Conservation (phyloP, 2,329 filamentous ascomycete species). For the Phyllosticta citribraziliensis region DNA sequence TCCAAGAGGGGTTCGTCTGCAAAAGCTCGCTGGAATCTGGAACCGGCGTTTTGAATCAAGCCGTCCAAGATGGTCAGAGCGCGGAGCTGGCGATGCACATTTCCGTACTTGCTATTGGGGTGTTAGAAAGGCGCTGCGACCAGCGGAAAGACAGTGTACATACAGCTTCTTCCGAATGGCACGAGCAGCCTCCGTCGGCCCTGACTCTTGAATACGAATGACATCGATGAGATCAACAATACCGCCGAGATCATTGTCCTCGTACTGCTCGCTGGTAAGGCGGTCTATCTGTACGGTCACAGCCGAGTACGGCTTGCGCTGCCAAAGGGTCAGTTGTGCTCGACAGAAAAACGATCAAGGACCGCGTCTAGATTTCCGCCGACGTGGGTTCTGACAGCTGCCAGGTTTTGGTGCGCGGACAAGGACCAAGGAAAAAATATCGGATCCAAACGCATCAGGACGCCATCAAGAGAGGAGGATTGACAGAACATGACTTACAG, state of each 20-base stretch:
- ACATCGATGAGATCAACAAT: conserved; percentile 93
- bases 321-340: conserved; percentile 1
- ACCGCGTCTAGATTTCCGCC: too few relatives aligned
- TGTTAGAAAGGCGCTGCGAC: not conserved
- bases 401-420: not conserved
- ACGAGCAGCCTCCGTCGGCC: conserved; percentile 79
- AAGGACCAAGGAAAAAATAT: not conserved
- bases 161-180: conserved; percentile 91
- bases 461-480: too few relatives aligned
- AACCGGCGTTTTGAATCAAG: conserved; percentile 86
- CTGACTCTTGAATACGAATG: conserved; percentile 77
- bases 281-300: conserved; percentile 88
- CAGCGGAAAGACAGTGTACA: conserved; percentile 19
- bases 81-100: conserved; percentile 80
- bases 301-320: conserved; percentile 81
- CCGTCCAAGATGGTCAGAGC: conserved; percentile 84
- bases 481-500: not conserved
- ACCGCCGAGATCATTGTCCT: conserved; percentile 83
- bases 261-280: conserved; percentile 78
- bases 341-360: not conserved
- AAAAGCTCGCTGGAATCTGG: conserved; percentile 76
- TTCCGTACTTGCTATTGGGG: conserved; percentile 70
- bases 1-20: conserved; percentile 87
- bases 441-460: too few relatives aligned
- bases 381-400: not conserved